Conservation (phyloP, 179 eudicot species). For the Camellia oleifera region DNA sequence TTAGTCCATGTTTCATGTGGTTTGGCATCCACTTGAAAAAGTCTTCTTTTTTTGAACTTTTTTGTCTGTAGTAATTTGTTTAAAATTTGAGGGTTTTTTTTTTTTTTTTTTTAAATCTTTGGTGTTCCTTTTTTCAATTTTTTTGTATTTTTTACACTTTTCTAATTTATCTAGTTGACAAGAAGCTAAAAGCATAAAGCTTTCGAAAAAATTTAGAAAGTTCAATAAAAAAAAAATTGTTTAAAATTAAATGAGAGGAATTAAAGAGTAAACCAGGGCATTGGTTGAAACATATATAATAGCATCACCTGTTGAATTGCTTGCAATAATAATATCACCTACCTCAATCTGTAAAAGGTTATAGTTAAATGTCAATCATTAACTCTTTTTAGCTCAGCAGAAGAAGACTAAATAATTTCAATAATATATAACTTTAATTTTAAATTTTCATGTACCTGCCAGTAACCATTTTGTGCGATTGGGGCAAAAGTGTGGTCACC, state of each 20-base stretch:
- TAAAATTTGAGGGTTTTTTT: too few species aligned
- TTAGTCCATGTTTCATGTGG: too few species aligned
- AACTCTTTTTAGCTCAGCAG: neutral
- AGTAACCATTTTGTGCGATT: conserved; percentile 46
- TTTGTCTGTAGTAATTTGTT: too few species aligned
- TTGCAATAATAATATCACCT: conserved; percentile 50
- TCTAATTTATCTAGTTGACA: too few species aligned
- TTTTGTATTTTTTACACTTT: too few species aligned
- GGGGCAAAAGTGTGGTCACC: conserved; percentile 61
- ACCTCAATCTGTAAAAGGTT: conserved; percentile 42
- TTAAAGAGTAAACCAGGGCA: neutral
- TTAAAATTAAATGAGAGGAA: neutral
- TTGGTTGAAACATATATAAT: neutral
- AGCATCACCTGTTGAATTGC: conserved; percentile 46
- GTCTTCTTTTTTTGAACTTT: too few species aligned
- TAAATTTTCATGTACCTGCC: conserved; percentile 44
- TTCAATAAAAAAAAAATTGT: neutral
- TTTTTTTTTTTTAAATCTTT: too few species aligned
- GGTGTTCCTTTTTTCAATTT: too few species aligned
- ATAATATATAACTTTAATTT: neutral
- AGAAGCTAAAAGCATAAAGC: too few species aligned
- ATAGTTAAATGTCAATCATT: neutral
- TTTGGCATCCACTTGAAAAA: too few species aligned
- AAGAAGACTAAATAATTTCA: neutral
- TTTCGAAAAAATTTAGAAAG: too few species aligned